Evolutionary conservation across 345 rosid species (phyloP).

Genomic region (Trapa incisa): DNA sequence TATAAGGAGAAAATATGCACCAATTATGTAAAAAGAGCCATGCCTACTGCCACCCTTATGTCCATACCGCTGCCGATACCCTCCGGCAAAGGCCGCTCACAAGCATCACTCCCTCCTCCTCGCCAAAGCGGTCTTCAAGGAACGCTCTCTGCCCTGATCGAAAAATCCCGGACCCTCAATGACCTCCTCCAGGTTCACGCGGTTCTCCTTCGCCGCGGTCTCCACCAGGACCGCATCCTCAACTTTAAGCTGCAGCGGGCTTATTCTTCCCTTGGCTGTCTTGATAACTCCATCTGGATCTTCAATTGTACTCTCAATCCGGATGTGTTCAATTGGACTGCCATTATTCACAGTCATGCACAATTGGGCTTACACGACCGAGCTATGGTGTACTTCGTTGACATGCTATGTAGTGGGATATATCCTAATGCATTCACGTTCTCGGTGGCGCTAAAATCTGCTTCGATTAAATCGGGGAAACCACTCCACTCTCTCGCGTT

Average conservation of each 20-base stretch:
- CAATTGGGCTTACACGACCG: constrained; percentile 23
- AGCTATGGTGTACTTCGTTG: constrained; percentile 35
- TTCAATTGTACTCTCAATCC: constrained; percentile 39
- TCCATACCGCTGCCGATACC: constrained; percentile 8
- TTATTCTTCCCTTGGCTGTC: constrained; percentile 48
- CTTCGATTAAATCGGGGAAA: constrained; percentile 30
- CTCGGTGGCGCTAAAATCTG: constrained; percentile 55
- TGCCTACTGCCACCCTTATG: constrained; percentile 30
- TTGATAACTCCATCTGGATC: constrained; percentile 34
- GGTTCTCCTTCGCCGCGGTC: constrained; percentile 45
- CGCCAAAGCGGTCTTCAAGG: constrained; percentile 22
- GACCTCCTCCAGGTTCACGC: constrained; percentile 61
- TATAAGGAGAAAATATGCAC: neutral
- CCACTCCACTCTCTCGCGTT: constrained; percentile 40
- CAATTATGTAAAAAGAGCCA: constrained; percentile 2
- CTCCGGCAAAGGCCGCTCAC: constrained; percentile 5
- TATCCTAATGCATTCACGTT: constrained; percentile 62
- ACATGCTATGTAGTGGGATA: constrained; percentile 33
- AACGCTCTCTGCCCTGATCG: constrained; percentile 34
- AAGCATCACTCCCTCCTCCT: constrained; percentile 7
- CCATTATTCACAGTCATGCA: constrained; percentile 42
- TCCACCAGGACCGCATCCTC: constrained; percentile 38
- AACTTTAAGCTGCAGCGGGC: constrained; percentile 79
- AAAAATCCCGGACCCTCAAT: constrained; percentile 26
- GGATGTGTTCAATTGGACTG: constrained; percentile 45